Base-by-base conservation (phyloP, 768 basidiomycete genomes). In the Mrakia blollopis region DNA sequence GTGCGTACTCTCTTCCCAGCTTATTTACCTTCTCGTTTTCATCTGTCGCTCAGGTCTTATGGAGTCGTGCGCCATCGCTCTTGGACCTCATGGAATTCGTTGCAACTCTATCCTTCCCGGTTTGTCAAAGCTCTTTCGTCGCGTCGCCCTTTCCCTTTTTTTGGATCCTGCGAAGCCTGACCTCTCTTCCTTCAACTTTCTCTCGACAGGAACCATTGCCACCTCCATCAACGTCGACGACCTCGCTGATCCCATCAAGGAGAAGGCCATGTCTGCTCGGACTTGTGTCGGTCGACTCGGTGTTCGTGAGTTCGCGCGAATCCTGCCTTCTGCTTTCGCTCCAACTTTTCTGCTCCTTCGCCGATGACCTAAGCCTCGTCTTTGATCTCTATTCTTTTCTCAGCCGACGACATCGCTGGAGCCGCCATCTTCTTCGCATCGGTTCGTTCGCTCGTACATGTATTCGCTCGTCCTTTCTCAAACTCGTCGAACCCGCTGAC, bases 221-320 rank as follows among this genome's bases (percentile, higher is more conserved):
- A 92, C 91, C 28, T 87, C 89, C 79, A 91, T 91, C 83, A 92
- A 92, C 84, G 88, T 88, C 80, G 90, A 90, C 78, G 90, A 92
- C 82, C 86, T 92, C 44, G 81, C 88, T 18, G 87, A 90, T 79
- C 81, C 82, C 2, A 82, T 80, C 62, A 92, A 91, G 82, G 85
- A 89, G 32, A 86, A 87, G 61, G 86, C 87, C 78, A 91, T 90
- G 87, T 84, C 88, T 76, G 86, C 88, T 62, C 85, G 91, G 76
- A 91, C 89, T 30, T 87, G 86, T 72, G 84, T 92, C 21, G 89
- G 89, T 18, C 84, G 91, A 79, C 86, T 92, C 7, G 91, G 91
- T 67, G 84, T 88, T 54, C 90, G 73, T 74, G 63, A 35, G 73
- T 74, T 2, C 28, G n/a, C 47, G 28, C n/a, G 8, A 7, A 2